These are phyloP conservation scores for Backusella macrospora DNA, from an alignment of 192 early-diverging fungal species.

Conservation along the genomic window DNA sequence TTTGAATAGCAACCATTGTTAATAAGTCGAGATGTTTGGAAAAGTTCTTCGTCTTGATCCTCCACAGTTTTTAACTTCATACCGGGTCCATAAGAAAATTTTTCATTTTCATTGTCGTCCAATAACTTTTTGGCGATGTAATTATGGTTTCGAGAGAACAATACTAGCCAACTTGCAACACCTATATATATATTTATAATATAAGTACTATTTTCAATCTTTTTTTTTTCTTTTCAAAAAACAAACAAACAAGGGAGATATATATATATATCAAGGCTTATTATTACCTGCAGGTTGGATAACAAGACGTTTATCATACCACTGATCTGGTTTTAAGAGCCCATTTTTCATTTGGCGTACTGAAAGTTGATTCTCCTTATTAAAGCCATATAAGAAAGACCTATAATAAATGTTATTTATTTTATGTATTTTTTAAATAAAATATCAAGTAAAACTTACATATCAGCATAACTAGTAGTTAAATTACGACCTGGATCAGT, in stretches of 20 bases:
- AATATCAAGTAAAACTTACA: slow-evolving; percentile 23
- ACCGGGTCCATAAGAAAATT: slow-evolving; percentile 40
- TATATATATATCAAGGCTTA: too few relatives aligned
- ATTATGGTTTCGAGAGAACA: slow-evolving; percentile 58
- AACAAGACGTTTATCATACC: slow-evolving; percentile 28
- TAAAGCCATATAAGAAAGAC: slow-evolving; percentile 46
- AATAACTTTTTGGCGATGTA: slow-evolving; percentile 49
- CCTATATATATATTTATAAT: slow-evolving; percentile 18
- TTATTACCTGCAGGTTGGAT: slow-evolving; percentile 32
- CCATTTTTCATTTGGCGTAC: slow-evolving; percentile 28
- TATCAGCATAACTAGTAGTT: slow-evolving; percentile 48
- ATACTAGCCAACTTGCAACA: slow-evolving; percentile 39
- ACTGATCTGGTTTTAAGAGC: slow-evolving; percentile 32
- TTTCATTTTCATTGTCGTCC: slow-evolving; percentile 40
- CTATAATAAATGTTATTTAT: slow-evolving; percentile 11
- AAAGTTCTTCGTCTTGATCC: slow-evolving; percentile 48
- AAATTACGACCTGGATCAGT: slow-evolving; percentile 44
- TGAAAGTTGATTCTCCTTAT: slow-evolving; percentile 32
- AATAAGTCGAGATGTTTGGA: slow-evolving; percentile 54
- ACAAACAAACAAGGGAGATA: too few relatives aligned
- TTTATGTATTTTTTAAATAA: neutral
- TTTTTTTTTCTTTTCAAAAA: neutral
- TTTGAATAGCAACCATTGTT: slow-evolving; percentile 50
- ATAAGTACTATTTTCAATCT: neutral
- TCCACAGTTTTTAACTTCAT: slow-evolving; percentile 1